phyloP scores from a whole-genome alignment of 129 eudicot genomes.

The Tagetes erecta region DNA sequence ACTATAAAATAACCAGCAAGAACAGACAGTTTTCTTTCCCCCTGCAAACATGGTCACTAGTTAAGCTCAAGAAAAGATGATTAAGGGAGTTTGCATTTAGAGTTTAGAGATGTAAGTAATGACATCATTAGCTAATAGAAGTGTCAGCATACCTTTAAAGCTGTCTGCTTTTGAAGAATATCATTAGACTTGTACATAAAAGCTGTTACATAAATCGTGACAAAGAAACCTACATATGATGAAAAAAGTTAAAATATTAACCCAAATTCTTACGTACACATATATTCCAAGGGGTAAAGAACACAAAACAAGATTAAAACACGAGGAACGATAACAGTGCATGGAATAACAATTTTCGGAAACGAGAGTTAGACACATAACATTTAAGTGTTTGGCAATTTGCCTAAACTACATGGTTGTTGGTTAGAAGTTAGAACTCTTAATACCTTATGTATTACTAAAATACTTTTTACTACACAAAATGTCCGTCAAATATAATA shows the following conservation, averaged over 20 bases:
- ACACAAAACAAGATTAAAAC: background rate
- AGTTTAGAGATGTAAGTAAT: background rate
- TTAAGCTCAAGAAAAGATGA: constrained; percentile 3
- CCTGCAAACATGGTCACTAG: constrained; percentile 42
- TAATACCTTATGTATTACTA: background rate
- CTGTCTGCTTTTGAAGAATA: constrained; percentile 78
- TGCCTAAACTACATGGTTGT: background rate
- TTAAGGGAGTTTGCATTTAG: background rate
- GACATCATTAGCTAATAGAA: constrained; percentile 8
- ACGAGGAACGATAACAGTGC: background rate
- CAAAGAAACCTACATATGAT: constrained; percentile 65
- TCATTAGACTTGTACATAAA: constrained; percentile 85
- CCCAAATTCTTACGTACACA: background rate
- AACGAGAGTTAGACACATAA: background rate
- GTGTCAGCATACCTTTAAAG: constrained; percentile 48
- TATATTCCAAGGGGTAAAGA: background rate
- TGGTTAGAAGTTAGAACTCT: constrained; percentile 8
- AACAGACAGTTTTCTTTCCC: constrained; percentile 68
- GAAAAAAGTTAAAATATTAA: constrained; percentile 16
- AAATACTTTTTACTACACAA: constrained; percentile 1
- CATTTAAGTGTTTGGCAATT: background rate
- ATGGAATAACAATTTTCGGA: background rate
- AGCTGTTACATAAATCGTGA: constrained; percentile 62
- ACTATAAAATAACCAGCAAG: constrained; percentile 58
- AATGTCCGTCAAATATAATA: background rate